phyloP scores from a whole-genome alignment of 2,329 filamentous ascomycete species.

The Grosmannia huntii region DNA sequence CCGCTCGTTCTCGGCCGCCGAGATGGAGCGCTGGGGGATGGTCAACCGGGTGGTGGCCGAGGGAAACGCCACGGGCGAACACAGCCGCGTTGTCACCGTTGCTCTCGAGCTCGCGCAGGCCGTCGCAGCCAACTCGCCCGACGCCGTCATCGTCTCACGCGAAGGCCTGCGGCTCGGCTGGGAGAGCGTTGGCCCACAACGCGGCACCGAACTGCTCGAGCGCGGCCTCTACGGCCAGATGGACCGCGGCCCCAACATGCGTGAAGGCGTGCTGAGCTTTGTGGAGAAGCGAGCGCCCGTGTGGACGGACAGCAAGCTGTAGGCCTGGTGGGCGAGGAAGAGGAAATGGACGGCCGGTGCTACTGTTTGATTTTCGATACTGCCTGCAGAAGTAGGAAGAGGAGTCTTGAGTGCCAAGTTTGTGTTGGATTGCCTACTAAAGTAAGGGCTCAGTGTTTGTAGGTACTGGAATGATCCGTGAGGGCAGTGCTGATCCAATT shows the following conservation, averaged over 20 bases:
- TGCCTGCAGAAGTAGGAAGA: too few relatives aligned
- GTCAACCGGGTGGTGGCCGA: constrained; percentile 51
- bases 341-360: too few relatives aligned
- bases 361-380: too few relatives aligned
- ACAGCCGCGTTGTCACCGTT: constrained; percentile 33
- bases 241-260: constrained; percentile 57
- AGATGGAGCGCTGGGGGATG: constrained; percentile 53
- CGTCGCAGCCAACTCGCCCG: constrained; percentile 57
- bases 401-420: too few relatives aligned
- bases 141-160: constrained; percentile 61
- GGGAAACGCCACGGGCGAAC: too few relatives aligned
- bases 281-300: constrained; percentile 59
- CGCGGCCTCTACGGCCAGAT: constrained; percentile 47
- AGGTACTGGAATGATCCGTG: too few relatives aligned
- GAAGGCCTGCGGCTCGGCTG: constrained; percentile 61
- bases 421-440: too few relatives aligned
- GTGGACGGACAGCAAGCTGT: constrained; percentile 54
- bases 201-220: constrained; percentile 43
- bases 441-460: too few relatives aligned
- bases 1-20: constrained; percentile 40
- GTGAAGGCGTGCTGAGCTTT: constrained; percentile 62
- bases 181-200: constrained; percentile 54
- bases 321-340: background rate
- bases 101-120: constrained; percentile 48
- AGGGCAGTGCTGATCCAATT: too few relatives aligned